Conservation (phyloP, 495 filamentous ascomycete species). For the Hypoxylon perforatum region DNA sequence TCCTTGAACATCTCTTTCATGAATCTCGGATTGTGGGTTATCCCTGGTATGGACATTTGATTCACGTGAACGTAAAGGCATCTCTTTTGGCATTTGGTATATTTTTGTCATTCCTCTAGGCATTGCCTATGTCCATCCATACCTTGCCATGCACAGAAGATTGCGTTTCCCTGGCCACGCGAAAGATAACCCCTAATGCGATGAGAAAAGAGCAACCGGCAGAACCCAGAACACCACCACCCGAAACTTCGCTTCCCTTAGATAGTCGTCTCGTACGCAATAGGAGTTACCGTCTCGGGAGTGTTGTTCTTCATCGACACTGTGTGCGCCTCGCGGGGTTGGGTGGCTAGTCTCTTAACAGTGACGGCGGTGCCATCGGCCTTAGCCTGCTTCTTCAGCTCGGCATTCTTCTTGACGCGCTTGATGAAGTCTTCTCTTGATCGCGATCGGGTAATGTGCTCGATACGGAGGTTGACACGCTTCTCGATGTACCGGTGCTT, state of each 20-base stretch:
- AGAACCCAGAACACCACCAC: conserved; percentile 42
- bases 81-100: conserved; percentile 42
- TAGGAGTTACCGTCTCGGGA: conserved; percentile 90
- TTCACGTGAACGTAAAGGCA: too few relatives aligned
- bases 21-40: too few relatives aligned
- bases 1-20: too few relatives aligned
- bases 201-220: conserved; percentile 47
- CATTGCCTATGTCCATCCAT: conserved; percentile 43
- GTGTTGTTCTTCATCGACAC: conserved; percentile 79
- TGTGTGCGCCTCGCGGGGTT: conserved; percentile 81
- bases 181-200: conserved; percentile 46
- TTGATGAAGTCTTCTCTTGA: conserved; percentile 95
- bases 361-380: conserved; percentile 83
- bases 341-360: conserved; percentile 88
- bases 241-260: conserved; percentile 62
- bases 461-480: conserved; percentile 97
- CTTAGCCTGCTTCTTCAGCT: conserved; percentile 91
- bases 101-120: conserved; percentile 48
- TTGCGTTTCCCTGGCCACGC: conserved; percentile 44
- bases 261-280: conserved; percentile 98
- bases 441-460: conserved; percentile 94
- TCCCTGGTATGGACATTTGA: too few relatives aligned
- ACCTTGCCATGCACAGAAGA: conserved; percentile 47
- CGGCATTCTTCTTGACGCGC: conserved; percentile 95
- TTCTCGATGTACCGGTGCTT: conserved; percentile 99